phyloP scores from a whole-genome alignment of 75 land plant species.

The Adiantum capillusveneris region DNA sequence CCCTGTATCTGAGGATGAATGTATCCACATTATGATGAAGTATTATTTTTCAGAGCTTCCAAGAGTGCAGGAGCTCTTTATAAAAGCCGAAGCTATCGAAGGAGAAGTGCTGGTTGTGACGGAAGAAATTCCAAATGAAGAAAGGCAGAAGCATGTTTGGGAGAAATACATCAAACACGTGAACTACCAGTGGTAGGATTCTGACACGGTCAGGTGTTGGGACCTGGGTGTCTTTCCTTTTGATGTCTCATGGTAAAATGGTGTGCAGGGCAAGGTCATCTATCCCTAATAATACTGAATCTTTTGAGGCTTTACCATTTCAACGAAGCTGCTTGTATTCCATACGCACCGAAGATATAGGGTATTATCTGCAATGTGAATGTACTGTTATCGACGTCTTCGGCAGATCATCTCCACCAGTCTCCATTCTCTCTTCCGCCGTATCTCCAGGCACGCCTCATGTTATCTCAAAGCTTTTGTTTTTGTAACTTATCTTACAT shows the following conservation, averaged over 20 bases:
- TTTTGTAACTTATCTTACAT: too few relatives aligned
- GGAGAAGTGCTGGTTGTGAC: conserved; percentile 8
- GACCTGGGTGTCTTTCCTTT: background rate
- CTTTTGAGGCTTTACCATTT: conserved; percentile 2
- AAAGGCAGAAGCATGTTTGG: conserved; percentile 10
- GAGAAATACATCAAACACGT: conserved; percentile 10
- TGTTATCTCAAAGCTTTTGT: background rate
- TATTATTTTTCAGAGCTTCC: background rate
- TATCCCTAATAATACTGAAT: background rate
- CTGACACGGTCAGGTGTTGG: too few relatives aligned
- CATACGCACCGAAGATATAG: conserved; percentile 9
- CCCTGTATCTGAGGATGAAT: background rate
- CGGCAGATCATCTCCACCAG: conserved; percentile 7
- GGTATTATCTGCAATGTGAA: conserved; percentile 6
- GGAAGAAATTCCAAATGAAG: conserved; percentile 14
- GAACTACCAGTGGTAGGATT: conserved; percentile 8
- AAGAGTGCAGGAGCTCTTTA: background rate
- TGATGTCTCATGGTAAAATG: background rate
- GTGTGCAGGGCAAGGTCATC: conserved; percentile 4
- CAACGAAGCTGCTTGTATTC: conserved; percentile 8
- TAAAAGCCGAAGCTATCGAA: conserved; percentile 6
- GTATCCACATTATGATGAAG: too few relatives aligned
- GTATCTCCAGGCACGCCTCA: conserved; percentile 6
- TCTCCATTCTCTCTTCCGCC: background rate
- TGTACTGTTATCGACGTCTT: conserved; percentile 7